Evolutionary conservation across 768 basidiomycete genomes (phyloP).

Genomic region (Daedalea quercina): DNA sequence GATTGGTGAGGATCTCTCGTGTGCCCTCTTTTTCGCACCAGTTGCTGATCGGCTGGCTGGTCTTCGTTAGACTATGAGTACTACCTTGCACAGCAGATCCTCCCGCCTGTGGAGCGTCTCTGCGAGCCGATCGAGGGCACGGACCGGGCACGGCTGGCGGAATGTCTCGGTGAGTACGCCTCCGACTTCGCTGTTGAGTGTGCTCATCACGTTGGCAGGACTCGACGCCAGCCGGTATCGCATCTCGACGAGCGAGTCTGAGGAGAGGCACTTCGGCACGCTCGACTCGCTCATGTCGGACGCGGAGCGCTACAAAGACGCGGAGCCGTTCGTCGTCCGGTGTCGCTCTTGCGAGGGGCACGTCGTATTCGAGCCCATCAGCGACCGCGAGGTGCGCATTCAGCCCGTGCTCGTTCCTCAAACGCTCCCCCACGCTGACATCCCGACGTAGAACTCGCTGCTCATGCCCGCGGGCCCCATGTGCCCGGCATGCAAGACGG

Average conservation of each 20-base stretch:
- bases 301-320: constrained; percentile 77
- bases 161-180: constrained; percentile 76
- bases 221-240: constrained; percentile 55
- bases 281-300: constrained; percentile 91
- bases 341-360: constrained; percentile 71
- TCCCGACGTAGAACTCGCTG: constrained; percentile 48
- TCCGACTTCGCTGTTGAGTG: not conserved
- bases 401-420: not conserved
- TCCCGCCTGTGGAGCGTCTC: constrained; percentile 91
- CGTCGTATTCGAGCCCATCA: constrained; percentile 50
- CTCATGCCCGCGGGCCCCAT: constrained; percentile 56
- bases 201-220: constrained; percentile 29
- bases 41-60: not conserved
- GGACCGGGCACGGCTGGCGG: constrained; percentile 84
- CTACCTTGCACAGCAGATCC: constrained; percentile 85
- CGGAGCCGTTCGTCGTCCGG: constrained; percentile 61
- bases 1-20: constrained; percentile 74
- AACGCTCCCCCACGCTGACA: not conserved
- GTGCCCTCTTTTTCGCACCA: too few relatives aligned
- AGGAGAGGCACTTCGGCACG: constrained; percentile 66
- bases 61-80: constrained; percentile 70
- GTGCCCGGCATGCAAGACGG: constrained; percentile 61
- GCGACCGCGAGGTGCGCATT: constrained; percentile 47
- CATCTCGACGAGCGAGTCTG: constrained; percentile 30
- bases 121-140: constrained; percentile 97